Percentiles rank a stretch among this genome's conserved stretches.
Evolutionary conservation across 257 asterid species (phyloP).

Genomic region (Dorcoceras hygrometricum): DNA sequence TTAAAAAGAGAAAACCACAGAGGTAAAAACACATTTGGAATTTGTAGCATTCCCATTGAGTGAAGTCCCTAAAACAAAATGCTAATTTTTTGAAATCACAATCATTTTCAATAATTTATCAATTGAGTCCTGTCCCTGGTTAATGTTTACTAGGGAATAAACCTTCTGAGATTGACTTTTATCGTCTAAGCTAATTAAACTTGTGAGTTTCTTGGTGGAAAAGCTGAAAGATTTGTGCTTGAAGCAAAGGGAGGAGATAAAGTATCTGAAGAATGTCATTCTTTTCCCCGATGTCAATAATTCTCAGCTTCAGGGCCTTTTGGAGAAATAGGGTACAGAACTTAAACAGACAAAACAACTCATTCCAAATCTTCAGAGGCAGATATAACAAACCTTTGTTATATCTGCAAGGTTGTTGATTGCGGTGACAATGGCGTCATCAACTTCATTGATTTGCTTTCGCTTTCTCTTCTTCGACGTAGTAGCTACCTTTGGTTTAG

Average conservation of each 20-base stretch:
- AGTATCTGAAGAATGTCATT: conserved; percentile 65
- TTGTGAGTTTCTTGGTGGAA: conserved; percentile 54
- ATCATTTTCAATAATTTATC: no score
- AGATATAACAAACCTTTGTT: no score
- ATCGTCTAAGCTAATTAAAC: no score
- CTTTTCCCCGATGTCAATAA: conserved; percentile 77
- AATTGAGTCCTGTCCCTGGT: neutral
- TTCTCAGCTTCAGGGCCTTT: conserved; percentile 55
- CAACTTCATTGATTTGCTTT: no score
- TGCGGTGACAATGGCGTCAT: no score
- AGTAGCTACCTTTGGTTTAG: no score
- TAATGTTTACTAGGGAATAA: neutral
- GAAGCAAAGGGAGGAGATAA: conserved; percentile 95
- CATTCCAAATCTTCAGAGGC: conserved; percentile 82
- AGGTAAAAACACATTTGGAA: neutral
- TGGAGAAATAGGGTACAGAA: conserved; percentile 75
- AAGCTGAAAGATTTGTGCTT: conserved; percentile 91
- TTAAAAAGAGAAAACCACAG: no score
- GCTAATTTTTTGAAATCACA: neutral
- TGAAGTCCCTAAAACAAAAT: neutral
- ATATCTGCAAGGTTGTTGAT: no score
- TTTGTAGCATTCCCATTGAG: neutral
- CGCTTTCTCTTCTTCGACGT: no score
- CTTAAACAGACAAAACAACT: conserved; percentile 82
- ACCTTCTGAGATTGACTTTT: neutral